These are phyloP conservation scores for Toxicodendron radicans DNA, from an alignment of 345 rosid genomes.

Conservation along the genomic window DNA sequence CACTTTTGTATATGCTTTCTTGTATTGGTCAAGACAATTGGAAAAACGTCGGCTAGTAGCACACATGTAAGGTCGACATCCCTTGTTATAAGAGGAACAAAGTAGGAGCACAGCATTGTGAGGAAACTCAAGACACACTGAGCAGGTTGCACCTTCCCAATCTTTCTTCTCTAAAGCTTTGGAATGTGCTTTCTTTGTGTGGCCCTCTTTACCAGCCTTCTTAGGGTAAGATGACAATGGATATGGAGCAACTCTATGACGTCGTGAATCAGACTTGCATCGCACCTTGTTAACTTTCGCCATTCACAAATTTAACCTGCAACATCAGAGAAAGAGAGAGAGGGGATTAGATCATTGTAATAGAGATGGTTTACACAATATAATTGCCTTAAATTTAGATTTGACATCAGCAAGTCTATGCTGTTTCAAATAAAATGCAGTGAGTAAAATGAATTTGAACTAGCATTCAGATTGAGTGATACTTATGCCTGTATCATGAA, in stretches of 20 bases:
- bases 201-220: conserved; percentile 34
- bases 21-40: conserved; percentile 84
- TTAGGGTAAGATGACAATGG: conserved; percentile 38
- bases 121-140: conserved; percentile 79
- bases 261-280: conserved; percentile 28
- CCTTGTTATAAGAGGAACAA: conserved; percentile 79
- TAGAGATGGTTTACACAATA: background rate
- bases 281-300: conserved; percentile 48
- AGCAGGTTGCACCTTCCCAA: conserved; percentile 66
- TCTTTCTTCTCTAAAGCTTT: conserved; percentile 55
- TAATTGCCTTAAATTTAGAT: background rate
- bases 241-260: conserved; percentile 27
- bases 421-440: background rate
- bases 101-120: conserved; percentile 87
- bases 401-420: background rate
- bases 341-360: conserved; percentile 5
- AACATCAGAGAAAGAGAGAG: conserved; percentile 1
- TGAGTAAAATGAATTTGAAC: conserved; percentile 5
- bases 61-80: conserved; percentile 96
- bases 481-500: too few species aligned
- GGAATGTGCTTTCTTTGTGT: conserved; percentile 27
- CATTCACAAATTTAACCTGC: conserved; percentile 43
- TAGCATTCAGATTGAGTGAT: background rate
- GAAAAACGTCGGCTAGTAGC: conserved; percentile 80
- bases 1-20: conserved; percentile 64